These are phyloP conservation scores for Allium cepa DNA, from an alignment of 106 monocot species.

Conservation along the genomic window DNA sequence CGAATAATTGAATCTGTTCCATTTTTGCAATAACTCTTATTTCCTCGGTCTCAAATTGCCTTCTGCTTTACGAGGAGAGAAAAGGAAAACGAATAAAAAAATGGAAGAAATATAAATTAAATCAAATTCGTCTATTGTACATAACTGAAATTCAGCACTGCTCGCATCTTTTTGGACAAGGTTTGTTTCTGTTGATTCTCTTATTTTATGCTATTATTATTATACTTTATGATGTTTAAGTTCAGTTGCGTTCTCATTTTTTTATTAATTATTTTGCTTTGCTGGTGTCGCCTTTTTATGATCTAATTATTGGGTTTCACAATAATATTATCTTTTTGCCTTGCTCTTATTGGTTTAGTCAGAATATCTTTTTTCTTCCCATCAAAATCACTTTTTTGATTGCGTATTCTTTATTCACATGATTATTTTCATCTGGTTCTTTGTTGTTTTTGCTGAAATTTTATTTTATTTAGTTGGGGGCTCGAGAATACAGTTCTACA, in stretches of 20 bases:
- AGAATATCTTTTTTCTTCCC: not conserved
- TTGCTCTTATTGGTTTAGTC: not conserved
- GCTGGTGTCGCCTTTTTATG: constrained; percentile 1
- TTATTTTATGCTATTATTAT: no score
- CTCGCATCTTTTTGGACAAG: no score
- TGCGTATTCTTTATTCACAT: not conserved
- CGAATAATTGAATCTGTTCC: no score
- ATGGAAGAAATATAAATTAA: no score
- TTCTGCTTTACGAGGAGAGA: no score
- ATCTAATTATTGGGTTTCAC: not conserved
- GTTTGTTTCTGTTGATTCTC: no score
- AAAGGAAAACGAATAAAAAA: no score
- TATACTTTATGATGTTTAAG: not conserved
- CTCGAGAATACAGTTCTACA: not conserved
- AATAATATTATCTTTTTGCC: not conserved
- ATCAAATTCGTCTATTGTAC: no score
- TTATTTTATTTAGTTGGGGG: not conserved
- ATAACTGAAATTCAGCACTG: no score
- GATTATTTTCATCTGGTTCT: constrained; percentile 2
- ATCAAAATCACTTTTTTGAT: not conserved
- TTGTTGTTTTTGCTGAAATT: not conserved
- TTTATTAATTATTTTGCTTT: not conserved
- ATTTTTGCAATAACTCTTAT: no score
- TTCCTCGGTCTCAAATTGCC: no score
- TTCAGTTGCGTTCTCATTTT: not conserved